phyloP scores from a whole-genome alignment of 495 filamentous ascomycete genomes.

The Aspergillus homomorphus region DNA sequence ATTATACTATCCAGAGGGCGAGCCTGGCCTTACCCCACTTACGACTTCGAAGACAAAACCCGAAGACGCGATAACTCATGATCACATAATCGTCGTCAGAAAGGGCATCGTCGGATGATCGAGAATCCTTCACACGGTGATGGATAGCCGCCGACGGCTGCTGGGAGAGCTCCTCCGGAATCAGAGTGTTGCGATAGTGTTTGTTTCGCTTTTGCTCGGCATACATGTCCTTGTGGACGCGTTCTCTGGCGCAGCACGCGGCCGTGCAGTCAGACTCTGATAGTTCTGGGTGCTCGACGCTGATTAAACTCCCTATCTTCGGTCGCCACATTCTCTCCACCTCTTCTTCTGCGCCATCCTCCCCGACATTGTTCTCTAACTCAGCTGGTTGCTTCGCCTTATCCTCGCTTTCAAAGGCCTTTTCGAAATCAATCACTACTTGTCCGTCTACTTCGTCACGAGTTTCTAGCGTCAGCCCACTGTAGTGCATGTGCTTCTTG shows the following conservation, averaged over 20 bases:
- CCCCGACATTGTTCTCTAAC: not conserved
- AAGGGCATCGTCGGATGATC: not conserved
- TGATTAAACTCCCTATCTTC: not conserved
- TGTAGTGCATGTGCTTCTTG: constrained; percentile 37
- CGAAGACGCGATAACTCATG: constrained; percentile 40
- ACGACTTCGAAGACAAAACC: constrained; percentile 39
- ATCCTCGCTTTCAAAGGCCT: constrained; percentile 30
- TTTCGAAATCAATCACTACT: constrained; percentile 48
- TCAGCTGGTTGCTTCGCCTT: not conserved
- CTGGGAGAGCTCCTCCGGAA: constrained; percentile 7
- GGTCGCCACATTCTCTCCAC: constrained; percentile 13
- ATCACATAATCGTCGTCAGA: constrained; percentile 30
- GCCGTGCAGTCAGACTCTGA: constrained; percentile 6
- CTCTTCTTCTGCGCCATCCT: not conserved
- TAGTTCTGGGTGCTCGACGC: not conserved
- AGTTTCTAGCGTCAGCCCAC: constrained; percentile 37
- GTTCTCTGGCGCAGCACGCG: constrained; percentile 25
- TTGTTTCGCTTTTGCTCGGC: constrained; percentile 28
- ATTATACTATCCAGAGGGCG: too few species aligned
- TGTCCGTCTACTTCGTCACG: constrained; percentile 45
- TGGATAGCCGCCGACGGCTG: constrained; percentile 18
- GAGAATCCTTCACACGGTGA: constrained; percentile 1
- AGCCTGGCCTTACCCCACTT: constrained; percentile 31
- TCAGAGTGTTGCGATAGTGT: constrained; percentile 26
- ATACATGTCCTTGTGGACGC: constrained; percentile 26